Evolutionary conservation across 495 filamentous ascomycete species (phyloP).

Genomic region (Penicillium cinerascens): DNA sequence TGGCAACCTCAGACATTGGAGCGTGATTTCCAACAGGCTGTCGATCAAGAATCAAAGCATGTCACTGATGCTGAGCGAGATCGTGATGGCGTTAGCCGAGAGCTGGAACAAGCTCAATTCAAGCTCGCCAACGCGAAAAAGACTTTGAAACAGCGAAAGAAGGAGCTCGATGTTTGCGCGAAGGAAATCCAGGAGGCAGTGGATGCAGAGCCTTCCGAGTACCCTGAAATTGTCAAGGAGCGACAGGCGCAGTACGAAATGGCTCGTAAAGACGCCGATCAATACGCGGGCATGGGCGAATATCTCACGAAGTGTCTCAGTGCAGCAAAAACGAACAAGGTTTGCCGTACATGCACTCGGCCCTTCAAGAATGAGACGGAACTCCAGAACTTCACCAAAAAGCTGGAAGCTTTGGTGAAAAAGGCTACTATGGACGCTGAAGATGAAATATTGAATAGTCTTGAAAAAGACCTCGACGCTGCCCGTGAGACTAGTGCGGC

Average conservation of each 20-base stretch:
- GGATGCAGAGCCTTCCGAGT: conserved; percentile 52
- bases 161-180: conserved; percentile 58
- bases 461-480: conserved; percentile 52
- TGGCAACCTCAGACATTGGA: conserved; percentile 75
- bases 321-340: conserved; percentile 55
- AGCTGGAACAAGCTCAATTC: conserved; percentile 74
- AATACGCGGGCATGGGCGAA: conserved; percentile 56
- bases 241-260: conserved; percentile 59
- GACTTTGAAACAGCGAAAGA: conserved; percentile 58
- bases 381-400: conserved; percentile 55
- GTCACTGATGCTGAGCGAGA: conserved; percentile 60
- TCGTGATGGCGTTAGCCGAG: conserved; percentile 64
- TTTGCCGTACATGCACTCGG: conserved; percentile 68
- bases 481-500: conserved; percentile 59
- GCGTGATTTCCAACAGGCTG: conserved; percentile 60
- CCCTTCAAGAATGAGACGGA: conserved; percentile 58
- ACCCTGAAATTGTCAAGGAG: conserved; percentile 47
- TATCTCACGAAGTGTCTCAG: conserved; percentile 63
- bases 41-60: conserved; percentile 52
- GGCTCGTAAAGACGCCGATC: conserved; percentile 59
- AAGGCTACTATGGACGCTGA: conserved; percentile 52
- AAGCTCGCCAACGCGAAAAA: conserved; percentile 64
- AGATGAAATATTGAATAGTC: conserved; percentile 47
- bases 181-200: conserved; percentile 48
- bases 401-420: conserved; percentile 56